A percentile compares a stretch with the other conserved stretches of the same genome.
Evolutionary conservation across 306 rosid genomes (phyloP).

Genomic region (Fagus sylvatica): DNA sequence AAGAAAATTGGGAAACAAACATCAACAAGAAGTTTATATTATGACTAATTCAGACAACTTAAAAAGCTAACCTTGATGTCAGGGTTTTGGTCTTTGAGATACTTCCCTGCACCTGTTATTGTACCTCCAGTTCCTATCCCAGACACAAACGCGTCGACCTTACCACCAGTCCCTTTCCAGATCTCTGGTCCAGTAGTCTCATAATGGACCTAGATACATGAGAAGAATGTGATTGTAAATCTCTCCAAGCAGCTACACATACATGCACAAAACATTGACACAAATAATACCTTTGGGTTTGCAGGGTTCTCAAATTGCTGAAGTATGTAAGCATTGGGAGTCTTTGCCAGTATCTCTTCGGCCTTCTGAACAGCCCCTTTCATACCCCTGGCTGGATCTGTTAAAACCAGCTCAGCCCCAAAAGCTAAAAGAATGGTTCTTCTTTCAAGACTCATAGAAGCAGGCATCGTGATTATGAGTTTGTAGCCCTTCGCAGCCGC

Average conservation of each 20-base stretch:
- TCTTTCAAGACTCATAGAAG: slow-evolving; percentile 91
- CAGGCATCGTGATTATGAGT: slow-evolving; percentile 83
- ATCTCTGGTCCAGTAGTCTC: slow-evolving; percentile 96
- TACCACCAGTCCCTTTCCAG: slow-evolving; percentile 73
- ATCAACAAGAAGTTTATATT: not conserved
- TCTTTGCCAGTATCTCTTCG: slow-evolving; percentile 69
- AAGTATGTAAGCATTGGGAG: slow-evolving; percentile 76
- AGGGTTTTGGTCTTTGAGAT: slow-evolving; percentile 84
- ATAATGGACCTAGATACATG: slow-evolving; percentile 63
- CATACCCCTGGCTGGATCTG: slow-evolving; percentile 91
- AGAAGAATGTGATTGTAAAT: slow-evolving; percentile 4
- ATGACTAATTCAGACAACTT: slow-evolving; percentile 6
- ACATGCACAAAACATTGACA: slow-evolving; percentile 7
- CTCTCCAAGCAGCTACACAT: slow-evolving; percentile 11
- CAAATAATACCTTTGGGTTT: slow-evolving; percentile 67
- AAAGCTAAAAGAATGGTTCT: slow-evolving; percentile 82
- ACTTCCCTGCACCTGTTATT: slow-evolving; percentile 80
- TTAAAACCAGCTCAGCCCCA: slow-evolving; percentile 88
- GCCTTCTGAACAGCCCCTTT: slow-evolving; percentile 90
- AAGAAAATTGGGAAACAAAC: not conserved
- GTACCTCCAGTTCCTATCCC: slow-evolving; percentile 99
- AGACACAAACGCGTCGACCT: slow-evolving; percentile 85
- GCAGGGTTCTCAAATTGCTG: slow-evolving; percentile 95
- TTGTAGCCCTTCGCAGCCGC: slow-evolving; percentile 92
- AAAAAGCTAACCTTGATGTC: slow-evolving; percentile 60